A percentile compares a stretch with the other conserved stretches of the same genome.
Evolutionary conservation across 805 yeast species (phyloP).

Genomic region (Saturnispora diversa): DNA sequence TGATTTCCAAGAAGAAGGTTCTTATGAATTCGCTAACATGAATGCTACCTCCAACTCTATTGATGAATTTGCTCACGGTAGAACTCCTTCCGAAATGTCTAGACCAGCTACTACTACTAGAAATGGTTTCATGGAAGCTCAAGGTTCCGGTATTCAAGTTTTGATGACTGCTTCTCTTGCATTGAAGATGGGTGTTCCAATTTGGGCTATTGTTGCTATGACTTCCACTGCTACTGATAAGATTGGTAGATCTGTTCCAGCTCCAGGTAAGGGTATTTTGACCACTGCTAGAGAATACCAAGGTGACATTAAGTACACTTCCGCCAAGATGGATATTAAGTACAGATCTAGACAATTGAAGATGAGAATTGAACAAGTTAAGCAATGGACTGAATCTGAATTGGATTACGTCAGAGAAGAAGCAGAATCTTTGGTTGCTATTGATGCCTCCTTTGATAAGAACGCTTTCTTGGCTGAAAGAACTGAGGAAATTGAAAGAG

Average conservation of each 20-base stretch:
- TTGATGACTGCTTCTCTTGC: slow-evolving; percentile 95
- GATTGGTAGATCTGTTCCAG: slow-evolving; percentile 98
- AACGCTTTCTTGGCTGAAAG: slow-evolving; percentile 65
- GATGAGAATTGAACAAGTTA: slow-evolving; percentile 68
- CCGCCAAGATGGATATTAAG: slow-evolving; percentile 78
- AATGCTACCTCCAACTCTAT: slow-evolving; percentile 90
- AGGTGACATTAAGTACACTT: slow-evolving; percentile 66
- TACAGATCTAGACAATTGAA: slow-evolving; percentile 91
- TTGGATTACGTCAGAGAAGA: slow-evolving; percentile 62
- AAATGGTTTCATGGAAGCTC: slow-evolving; percentile 98
- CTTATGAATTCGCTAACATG: slow-evolving; percentile 97
- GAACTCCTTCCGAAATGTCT: slow-evolving; percentile 98
- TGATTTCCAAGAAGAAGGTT: slow-evolving; percentile 99
- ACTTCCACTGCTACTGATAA: slow-evolving; percentile 97
- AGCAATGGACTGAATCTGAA: slow-evolving; percentile 80
- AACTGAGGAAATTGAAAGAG: slow-evolving; percentile 77
- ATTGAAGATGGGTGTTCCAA: slow-evolving; percentile 97
- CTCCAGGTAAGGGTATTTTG: slow-evolving; percentile 99
- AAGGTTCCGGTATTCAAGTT: slow-evolving; percentile 97
- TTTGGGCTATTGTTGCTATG: slow-evolving; percentile 89
- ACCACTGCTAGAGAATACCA: slow-evolving; percentile 95
- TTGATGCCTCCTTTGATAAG: slow-evolving; percentile 44
- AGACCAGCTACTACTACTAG: slow-evolving; percentile 96
- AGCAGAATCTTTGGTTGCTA: slow-evolving; percentile 43
- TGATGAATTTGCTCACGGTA: slow-evolving; percentile 87